Base-by-base conservation (phyloP, 352 stramenopile genomes). In the Globisporangium yorkense region DNA sequence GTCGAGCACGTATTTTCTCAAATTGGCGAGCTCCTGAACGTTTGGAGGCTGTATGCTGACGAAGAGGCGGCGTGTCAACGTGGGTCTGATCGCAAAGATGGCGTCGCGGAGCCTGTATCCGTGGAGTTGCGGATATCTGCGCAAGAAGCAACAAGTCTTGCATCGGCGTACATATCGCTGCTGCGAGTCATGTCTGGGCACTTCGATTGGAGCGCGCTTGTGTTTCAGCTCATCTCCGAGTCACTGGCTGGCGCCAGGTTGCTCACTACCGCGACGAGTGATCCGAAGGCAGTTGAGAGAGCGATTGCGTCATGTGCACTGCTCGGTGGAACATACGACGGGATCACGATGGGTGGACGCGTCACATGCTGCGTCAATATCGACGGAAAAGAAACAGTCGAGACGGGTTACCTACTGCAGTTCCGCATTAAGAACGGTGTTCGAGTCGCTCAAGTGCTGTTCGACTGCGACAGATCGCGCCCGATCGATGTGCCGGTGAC, bases 291-390 rank as follows among this genome's bases (percentile, higher is more conserved):
- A 3, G 41, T 80, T 44, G 68, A 59, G 10, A 29, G 44, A 33
- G 60, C 66, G 18, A 54, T 81, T 31, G 80, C 79, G 18, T 73
- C 70, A 2, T 68, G 88, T 45, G 63, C 67, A 4, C 40, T 93
- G 15, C 65, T 89, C 21, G 83, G 83, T 51, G 83, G 83, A 31
- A 75, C 27, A 12, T 87, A 85, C 33, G 54, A 67, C 29, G 77
- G 77, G 18, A 64, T 74, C 13, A 71, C 65, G 49, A 61, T 89
- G 16, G 77, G 79, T 50, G 75, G 71, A 10, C 70, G 80, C n/a
- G 77, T 91, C 2, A 82, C 72, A 10, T 89, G 79, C 54, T 85
- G 77, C 50, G 80, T 88, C 29, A 91, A 77, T 18, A 80, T 90
- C 27, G 80, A 92, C 37, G 76, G 68, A 2, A 92, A 87, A 57